Evolutionary conservation across 192 early-diverging fungal species (phyloP).

Genomic region (Podila verticillata): DNA sequence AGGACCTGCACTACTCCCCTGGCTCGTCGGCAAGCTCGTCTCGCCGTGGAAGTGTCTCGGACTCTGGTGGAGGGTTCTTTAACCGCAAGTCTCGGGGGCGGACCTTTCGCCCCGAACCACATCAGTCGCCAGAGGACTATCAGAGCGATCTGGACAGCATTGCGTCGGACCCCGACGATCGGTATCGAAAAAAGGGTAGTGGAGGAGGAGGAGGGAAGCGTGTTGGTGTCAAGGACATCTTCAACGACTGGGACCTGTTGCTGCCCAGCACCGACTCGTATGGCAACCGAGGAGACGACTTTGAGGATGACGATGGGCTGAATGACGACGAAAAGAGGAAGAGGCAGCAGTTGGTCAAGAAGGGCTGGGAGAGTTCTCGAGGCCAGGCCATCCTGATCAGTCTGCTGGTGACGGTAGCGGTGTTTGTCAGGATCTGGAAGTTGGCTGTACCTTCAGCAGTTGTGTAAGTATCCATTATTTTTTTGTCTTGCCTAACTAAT

Average conservation of each 20-base stretch:
- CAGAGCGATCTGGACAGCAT: background rate
- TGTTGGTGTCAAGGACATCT: slow-evolving; percentile 18
- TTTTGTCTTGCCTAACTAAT: background rate
- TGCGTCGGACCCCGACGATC: slow-evolving; percentile 10
- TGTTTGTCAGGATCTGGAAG: slow-evolving; percentile 47
- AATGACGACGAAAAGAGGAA: slow-evolving; percentile 43
- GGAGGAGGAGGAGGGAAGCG: background rate
- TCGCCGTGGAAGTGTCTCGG: slow-evolving; percentile 32
- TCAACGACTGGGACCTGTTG: slow-evolving; percentile 45
- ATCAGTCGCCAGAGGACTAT: slow-evolving; percentile 31
- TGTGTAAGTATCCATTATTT: slow-evolving; percentile 24
- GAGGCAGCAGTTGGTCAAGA: slow-evolving; percentile 30
- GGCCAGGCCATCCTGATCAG: slow-evolving; percentile 32
- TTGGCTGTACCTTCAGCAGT: slow-evolving; percentile 32
- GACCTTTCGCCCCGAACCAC: slow-evolving; percentile 39
- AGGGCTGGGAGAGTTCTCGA: slow-evolving; percentile 37
- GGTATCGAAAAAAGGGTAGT: background rate
- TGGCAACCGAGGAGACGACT: slow-evolving; percentile 4
- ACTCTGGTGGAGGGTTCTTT: slow-evolving; percentile 37
- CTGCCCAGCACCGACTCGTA: slow-evolving; percentile 28
- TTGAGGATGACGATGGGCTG: slow-evolving; percentile 39
- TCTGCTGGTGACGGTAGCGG: slow-evolving; percentile 11
- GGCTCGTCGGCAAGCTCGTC: slow-evolving; percentile 19
- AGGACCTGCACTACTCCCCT: background rate
- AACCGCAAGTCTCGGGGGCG: slow-evolving; percentile 18